Percentiles rank a stretch among this genome's conserved stretches.
Evolutionary conservation across 345 rosid genomes (phyloP).

Genomic region (Psidium guajava): DNA sequence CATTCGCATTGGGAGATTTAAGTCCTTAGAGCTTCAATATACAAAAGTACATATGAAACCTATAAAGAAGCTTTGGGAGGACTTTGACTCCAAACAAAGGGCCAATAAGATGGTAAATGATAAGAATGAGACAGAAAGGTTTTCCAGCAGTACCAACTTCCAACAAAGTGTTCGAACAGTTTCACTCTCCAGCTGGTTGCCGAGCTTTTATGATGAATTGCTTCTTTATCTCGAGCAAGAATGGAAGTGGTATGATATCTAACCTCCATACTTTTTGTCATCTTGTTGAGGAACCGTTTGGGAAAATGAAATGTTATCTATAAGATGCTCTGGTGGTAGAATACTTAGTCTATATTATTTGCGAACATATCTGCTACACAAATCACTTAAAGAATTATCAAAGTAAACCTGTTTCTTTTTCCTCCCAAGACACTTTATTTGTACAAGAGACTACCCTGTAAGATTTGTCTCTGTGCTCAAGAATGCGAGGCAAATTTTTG

Average conservation of each 20-base stretch:
- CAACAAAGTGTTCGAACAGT: slow-evolving; percentile 24
- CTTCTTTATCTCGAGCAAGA: slow-evolving; percentile 95
- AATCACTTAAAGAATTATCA: background rate
- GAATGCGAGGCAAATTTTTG: background rate
- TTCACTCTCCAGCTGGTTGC: slow-evolving; percentile 81
- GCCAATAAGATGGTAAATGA: slow-evolving; percentile 49
- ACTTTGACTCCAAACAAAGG: slow-evolving; percentile 61
- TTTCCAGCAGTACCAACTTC: slow-evolving; percentile 32
- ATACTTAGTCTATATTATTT: background rate
- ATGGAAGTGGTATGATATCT: slow-evolving; percentile 76
- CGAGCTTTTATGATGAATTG: slow-evolving; percentile 88
- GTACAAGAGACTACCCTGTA: background rate
- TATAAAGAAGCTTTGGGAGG: slow-evolving; percentile 89
- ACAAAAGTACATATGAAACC: slow-evolving; percentile 83
- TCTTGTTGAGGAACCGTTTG: background rate
- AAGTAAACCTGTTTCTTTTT: background rate
- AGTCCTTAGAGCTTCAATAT: slow-evolving; percentile 77
- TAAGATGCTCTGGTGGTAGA: background rate
- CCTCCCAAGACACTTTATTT: background rate
- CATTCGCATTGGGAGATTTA: slow-evolving; percentile 89
- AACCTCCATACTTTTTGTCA: background rate
- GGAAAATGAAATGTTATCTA: background rate
- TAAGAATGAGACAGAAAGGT: slow-evolving; percentile 47
- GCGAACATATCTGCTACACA: background rate
- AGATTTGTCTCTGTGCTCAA: background rate